Evolutionary conservation across 345 rosid species (phyloP), one percentile per base, ranked within the genome.

Genomic region (Eucalyptus tenuipes): DNA sequence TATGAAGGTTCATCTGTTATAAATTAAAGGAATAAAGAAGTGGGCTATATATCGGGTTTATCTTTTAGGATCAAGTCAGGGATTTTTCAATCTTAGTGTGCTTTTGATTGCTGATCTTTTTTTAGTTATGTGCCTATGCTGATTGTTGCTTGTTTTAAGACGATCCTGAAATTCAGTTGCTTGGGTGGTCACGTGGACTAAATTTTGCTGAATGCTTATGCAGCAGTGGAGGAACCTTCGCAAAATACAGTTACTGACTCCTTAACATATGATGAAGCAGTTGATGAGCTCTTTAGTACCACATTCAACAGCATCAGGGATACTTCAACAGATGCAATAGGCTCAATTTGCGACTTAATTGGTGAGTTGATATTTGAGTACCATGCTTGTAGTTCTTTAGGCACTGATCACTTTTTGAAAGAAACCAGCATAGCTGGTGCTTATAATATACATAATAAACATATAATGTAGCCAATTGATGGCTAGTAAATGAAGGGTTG

Each of bases 281-380:
- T 95, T 64, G 96, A 96, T 90, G 99, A 96, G 87, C 94, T 97
- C 84, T 96, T 97, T 92, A 91, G 93, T 33, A 96, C 99, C 90
- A 95, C 99, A 86, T 94, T 95, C 71, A 91, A 93, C 92, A 91
- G 95, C 90, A 95, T 97, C 85, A 91, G 90, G 92, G 98, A 97
- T 80, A 92, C 98, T 89, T 90, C 95, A 49, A 90, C 89, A 64
- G 92, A 89, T 88, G 94, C 94, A 75, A 93, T 95, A 89, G 91
- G 90, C 89, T 95, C 90, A 91, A 90, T 95, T 88, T 95, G 96
- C 47, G 94, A 93, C 89, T 92, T 97, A 64, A 90, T 94, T 89
- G 99, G 99, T 97, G 93, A 93, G 97, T 87, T 87, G 87, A 59
- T 24, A 88, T n/a, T 40, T 37, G 27, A 40, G 15, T 40, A 75